phyloP scores from a whole-genome alignment of 768 basidiomycete species.

The Suillus subalutaceus region DNA sequence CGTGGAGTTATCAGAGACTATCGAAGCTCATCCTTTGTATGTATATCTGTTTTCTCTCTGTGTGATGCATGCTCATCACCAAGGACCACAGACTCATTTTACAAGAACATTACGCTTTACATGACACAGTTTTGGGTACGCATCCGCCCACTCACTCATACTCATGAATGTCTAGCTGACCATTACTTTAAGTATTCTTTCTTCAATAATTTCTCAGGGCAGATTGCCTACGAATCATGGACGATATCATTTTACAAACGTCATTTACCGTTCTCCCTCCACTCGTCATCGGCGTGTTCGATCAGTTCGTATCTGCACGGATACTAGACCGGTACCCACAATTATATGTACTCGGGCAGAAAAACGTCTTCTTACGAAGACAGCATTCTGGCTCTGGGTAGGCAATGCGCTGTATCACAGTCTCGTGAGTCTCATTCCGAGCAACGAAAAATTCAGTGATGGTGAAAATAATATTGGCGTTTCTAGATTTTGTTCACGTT shows the following conservation, averaged over 20 bases:
- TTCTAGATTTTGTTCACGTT: conserved; percentile 82
- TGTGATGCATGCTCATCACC: conserved; percentile 8
- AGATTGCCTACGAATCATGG: conserved; percentile 99
- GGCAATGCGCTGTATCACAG: conserved; percentile 90
- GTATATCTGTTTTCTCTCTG: conserved; percentile 33
- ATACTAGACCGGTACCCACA: conserved; percentile 98
- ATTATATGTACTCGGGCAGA: conserved; percentile 91
- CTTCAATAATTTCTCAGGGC: conserved; percentile 99
- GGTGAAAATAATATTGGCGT: neutral
- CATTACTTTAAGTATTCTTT: conserved; percentile 81
- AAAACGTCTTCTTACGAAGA: conserved; percentile 92
- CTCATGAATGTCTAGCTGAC: conserved; percentile 9
- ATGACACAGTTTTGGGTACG: conserved; percentile 98
- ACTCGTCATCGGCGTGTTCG: conserved; percentile 96
- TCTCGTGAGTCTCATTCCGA: conserved; percentile 53
- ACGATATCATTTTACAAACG: conserved; percentile 96
- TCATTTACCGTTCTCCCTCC: conserved; percentile 96
- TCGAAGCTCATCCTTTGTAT: conserved; percentile 95
- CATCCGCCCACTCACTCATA: neutral
- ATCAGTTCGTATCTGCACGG: conserved; percentile 97
- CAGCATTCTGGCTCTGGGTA: conserved; percentile 91
- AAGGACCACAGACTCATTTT: conserved; percentile 83
- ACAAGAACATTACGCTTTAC: conserved; percentile 98
- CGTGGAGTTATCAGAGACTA: conserved; percentile 96
- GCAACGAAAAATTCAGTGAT: neutral